Percentiles rank a stretch among this genome's conserved stretches.
Conservation (phyloP, 2,329 filamentous ascomycete species). For the Raffaelea deltoideospora region DNA sequence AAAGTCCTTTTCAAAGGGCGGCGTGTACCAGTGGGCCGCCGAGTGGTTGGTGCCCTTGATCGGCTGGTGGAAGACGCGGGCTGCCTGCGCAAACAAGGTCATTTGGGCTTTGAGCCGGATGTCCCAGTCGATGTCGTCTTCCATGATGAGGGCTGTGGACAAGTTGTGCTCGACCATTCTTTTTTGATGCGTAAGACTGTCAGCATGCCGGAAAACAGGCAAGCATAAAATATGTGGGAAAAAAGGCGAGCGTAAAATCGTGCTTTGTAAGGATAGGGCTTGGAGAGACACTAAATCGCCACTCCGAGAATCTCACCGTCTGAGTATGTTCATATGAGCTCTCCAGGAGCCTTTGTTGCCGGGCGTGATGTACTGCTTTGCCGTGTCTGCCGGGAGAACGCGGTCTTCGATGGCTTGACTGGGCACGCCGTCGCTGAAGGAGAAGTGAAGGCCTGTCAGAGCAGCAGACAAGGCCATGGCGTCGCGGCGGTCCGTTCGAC, state of each 20-base stretch:
- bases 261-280: background rate
- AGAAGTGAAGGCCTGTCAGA: conserved; percentile 26
- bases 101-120: conserved; percentile 33
- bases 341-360: conserved; percentile 23
- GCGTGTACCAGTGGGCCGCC: conserved; percentile 1
- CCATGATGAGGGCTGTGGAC: conserved; percentile 33
- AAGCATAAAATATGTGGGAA: too few relatives aligned
- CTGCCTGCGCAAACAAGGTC: conserved; percentile 21
- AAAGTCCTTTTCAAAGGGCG: background rate
- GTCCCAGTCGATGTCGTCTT: conserved; percentile 45
- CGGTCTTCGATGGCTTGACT: conserved; percentile 22
- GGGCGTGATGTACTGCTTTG: conserved; percentile 16
- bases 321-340: conserved; percentile 24
- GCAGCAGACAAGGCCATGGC: conserved; percentile 30
- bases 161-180: conserved; percentile 29
- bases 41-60: conserved; percentile 2
- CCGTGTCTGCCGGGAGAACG: conserved; percentile 17
- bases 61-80: conserved; percentile 20
- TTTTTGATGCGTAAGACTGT: too few relatives aligned
- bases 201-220: too few relatives aligned
- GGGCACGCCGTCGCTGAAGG: conserved; percentile 29
- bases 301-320: conserved; percentile 14
- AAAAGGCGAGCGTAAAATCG: too few relatives aligned
- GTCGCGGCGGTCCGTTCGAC: conserved; percentile 34
- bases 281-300: background rate